Conservation (phyloP, 768 basidiomycete genomes). For the Naganishia kalamii region DNA sequence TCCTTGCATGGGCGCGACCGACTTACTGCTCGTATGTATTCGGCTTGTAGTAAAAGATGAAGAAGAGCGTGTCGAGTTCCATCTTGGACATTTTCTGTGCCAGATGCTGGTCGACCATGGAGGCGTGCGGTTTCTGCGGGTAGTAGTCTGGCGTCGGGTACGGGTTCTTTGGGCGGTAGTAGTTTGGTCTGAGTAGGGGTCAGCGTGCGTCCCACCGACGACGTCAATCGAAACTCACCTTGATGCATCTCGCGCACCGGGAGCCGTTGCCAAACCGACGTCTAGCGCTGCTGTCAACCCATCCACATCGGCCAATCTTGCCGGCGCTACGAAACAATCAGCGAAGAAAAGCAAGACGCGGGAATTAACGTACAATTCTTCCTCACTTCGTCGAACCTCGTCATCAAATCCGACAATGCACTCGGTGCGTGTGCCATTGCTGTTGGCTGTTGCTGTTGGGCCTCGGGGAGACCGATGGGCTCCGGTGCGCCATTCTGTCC, state of each 20-base stretch:
- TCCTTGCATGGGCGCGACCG: neutral
- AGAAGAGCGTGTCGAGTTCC: slow-evolving; percentile 95
- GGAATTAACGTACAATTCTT: slow-evolving; percentile 68
- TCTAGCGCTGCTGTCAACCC: slow-evolving; percentile 90
- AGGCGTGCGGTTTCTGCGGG: slow-evolving; percentile 75
- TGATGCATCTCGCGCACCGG: slow-evolving; percentile 90
- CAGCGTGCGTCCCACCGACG: neutral
- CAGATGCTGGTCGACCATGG: slow-evolving; percentile 49
- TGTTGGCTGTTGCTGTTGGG: neutral
- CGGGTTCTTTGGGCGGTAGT: slow-evolving; percentile 90
- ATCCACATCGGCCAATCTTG: slow-evolving; percentile 60
- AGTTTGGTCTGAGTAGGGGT: slow-evolving; percentile 66
- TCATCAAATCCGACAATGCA: slow-evolving; percentile 75
- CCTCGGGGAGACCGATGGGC: neutral
- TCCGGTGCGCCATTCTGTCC: neutral
- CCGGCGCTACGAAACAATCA: slow-evolving; percentile 26
- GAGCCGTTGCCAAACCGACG: slow-evolving; percentile 77
- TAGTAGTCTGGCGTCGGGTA: slow-evolving; percentile 88
- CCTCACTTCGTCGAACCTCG: slow-evolving; percentile 91
- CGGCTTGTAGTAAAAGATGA: slow-evolving; percentile 95
- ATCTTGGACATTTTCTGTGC: slow-evolving; percentile 82
- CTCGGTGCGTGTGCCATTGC: slow-evolving; percentile 18
- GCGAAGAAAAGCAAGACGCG: neutral
- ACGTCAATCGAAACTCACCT: slow-evolving; percentile 55
- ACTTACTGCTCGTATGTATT: slow-evolving; percentile 96